These are phyloP conservation scores for Alternaria triticimaculans DNA, from an alignment of 2,329 filamentous ascomycete species.

Conservation along the genomic window DNA sequence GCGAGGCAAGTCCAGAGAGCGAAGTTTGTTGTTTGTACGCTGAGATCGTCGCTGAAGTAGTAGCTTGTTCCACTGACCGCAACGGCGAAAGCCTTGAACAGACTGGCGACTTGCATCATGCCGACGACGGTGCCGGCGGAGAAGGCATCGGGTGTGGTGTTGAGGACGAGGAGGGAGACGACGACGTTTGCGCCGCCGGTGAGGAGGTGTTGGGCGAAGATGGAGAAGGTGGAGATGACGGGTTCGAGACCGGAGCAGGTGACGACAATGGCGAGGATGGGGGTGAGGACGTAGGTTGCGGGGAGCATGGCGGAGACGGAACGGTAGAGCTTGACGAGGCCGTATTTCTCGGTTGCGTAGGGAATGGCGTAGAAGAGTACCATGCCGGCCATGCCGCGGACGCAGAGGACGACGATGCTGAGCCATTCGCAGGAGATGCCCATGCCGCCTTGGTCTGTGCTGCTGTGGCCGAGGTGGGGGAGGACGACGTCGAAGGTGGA, in stretches of 20 bases:
- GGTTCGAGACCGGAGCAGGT: constrained; percentile 45
- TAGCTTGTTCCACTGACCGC: constrained; percentile 55
- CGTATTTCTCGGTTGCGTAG: constrained; percentile 45
- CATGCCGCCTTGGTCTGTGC: constrained; percentile 53
- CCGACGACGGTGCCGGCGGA: constrained; percentile 57
- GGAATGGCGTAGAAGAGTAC: constrained; percentile 50
- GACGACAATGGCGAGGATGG: constrained; percentile 47
- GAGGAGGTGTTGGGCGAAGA: constrained; percentile 54
- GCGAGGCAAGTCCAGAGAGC: constrained; percentile 54
- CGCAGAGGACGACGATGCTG: constrained; percentile 50
- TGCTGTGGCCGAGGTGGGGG: constrained; percentile 56
- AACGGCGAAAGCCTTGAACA: constrained; percentile 57
- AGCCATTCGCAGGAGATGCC: constrained; percentile 56
- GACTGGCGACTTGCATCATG: constrained; percentile 55
- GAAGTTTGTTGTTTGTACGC: constrained; percentile 53
- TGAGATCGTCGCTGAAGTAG: constrained; percentile 53
- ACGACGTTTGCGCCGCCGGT: constrained; percentile 52
- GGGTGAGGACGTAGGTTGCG: constrained; percentile 49
- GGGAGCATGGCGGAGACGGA: constrained; percentile 50
- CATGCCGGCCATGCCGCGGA: constrained; percentile 51
- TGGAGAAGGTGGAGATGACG: constrained; percentile 48
- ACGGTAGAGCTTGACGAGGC: constrained; percentile 54
- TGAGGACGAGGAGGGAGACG: constrained; percentile 55
- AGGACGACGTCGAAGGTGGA: constrained; percentile 60
- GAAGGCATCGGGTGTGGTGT: constrained; percentile 56